These are phyloP conservation scores for Castanea crenata DNA, from an alignment of 306 rosid genomes.

Conservation along the genomic window DNA sequence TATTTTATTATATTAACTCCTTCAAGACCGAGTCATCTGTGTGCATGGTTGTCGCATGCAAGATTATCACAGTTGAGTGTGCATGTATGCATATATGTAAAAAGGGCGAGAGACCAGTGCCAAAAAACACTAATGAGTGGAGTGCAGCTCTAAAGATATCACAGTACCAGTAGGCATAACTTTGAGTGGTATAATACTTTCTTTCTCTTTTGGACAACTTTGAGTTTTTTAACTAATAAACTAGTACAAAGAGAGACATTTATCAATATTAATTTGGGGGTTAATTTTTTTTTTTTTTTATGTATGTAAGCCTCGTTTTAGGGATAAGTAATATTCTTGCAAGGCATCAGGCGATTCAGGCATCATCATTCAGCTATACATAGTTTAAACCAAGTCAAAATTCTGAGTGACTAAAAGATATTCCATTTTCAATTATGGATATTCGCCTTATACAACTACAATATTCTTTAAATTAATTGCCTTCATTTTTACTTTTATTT, in stretches of 20 bases:
- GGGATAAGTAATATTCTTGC: neutral
- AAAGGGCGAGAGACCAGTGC: neutral
- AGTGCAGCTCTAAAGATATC: constrained; percentile 13
- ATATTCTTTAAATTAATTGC: too few relatives aligned
- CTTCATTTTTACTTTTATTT: too few relatives aligned
- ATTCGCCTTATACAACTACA: too few relatives aligned
- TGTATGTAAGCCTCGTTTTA: neutral
- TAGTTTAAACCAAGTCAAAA: too few relatives aligned
- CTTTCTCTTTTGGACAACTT: neutral
- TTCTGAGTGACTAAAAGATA: too few relatives aligned
- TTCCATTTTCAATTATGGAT: too few relatives aligned
- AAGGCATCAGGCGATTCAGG: neutral
- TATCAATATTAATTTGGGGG: neutral
- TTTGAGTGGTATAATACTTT: constrained; percentile 23
- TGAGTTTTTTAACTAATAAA: constrained; percentile 6
- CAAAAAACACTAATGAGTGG: constrained; percentile 4
- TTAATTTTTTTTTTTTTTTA: neutral
- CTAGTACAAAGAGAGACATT: neutral
- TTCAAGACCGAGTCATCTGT: constrained; percentile 15
- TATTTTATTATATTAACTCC: neutral
- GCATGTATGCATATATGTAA: neutral
- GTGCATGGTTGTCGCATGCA: constrained; percentile 25
- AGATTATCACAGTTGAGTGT: neutral
- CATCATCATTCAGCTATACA: too few relatives aligned
- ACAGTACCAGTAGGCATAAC: neutral